Evolutionary conservation across 2,329 filamentous ascomycete species (phyloP), one percentile per base, ranked within the genome.

Genomic region (Trichoderma brevicompactum): DNA sequence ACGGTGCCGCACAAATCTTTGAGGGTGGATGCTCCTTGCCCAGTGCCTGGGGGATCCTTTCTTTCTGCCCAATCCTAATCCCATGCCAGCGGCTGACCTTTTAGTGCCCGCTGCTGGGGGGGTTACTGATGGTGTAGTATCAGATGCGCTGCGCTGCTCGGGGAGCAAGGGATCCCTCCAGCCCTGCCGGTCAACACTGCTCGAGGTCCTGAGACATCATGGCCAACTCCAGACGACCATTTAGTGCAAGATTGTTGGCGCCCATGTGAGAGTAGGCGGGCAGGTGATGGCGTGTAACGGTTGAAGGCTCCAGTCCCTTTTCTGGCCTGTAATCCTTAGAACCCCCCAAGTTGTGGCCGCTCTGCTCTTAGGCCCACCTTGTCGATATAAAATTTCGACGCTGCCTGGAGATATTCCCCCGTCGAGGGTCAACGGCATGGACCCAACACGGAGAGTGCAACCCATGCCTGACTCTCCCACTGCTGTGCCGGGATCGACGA

Each of bases 91-190:
- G 66, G 66, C 66, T 67, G 64, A 59, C 38, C 55, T 38, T 65
- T 66, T 44, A 66, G 65, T 65, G 59, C 65, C 65, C 60, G 66
- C 48, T 23, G 48, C 58, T 62, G 49, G 38, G 28, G 28, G 58
- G 34, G 10, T 5, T 28, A 28, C 23, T 28, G n/a, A 34, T 32
- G 28, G 28, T 19, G 32, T 17, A n/a, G 38, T 44, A 52, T 36
- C 58, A 62, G 48, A 50, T 61, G 34, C n/a, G 58, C 34, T 50
- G 49, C 36, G 49, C 48, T 62, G 48, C 38, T 43, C 48, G 46
- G 40, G 19, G 46, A 17, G 32, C 53, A 8, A 32, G 62, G 34
- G 36, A 46, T 36, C 28, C 46, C 40, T 13, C 43, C 44, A 59
- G 46, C 48, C 54, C 62, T 67, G 62, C 41, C 54, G 38, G 34